Evolutionary conservation across 768 basidiomycete genomes (phyloP), one percentile per base, ranked within the genome.

Genomic region (Mycena haematopus): DNA sequence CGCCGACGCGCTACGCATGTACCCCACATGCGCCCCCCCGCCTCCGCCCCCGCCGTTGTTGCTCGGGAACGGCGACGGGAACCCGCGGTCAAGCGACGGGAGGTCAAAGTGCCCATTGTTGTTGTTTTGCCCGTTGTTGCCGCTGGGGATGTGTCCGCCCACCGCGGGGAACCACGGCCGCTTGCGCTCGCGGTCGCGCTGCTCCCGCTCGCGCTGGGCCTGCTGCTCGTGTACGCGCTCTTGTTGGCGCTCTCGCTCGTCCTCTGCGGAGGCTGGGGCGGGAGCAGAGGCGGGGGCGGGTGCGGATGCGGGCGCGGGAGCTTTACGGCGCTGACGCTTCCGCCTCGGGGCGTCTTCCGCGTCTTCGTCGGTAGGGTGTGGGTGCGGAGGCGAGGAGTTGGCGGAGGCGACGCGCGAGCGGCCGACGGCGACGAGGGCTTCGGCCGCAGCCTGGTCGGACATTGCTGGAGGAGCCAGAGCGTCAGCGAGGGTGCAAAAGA

Each of bases 371-470:
- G 75, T 72, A 2, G 71, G 75, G 31, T 76, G 78, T 24, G 58
- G 65, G 75, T 63, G 62, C 25, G 49, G 60, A 0, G 64, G 63
- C 7, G 57, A 64, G 10, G 60, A 50, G 7, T 45, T 38, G 0
- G 58, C 44, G 19, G 65, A 58, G 60, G n/a, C n/a, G n/a, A 62
- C 53, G 38, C 61, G 65, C 57, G 65, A 66, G 46, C 91, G 85
- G 31, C 91, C 90, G 35, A 95, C 92, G 50, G 91, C 88, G 46
- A 94, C 92, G 46, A 95, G 86, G 3, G 92, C 89, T 76, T 95
- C 93, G 13, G 93, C 93, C 2, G 93, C 93, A 38, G 92, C 92
- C 72, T 93, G 92, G 73, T 95, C 93, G 13, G 89, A 84, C 80
- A 92, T 83, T 29, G 83, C 80, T 68, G 38, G 17, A 22, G 50